A percentile compares a stretch with the other conserved stretches of the same genome.
Evolutionary conservation across 2,329 filamentous ascomycete species (phyloP).

Genomic region (Microascus cirrosus): DNA sequence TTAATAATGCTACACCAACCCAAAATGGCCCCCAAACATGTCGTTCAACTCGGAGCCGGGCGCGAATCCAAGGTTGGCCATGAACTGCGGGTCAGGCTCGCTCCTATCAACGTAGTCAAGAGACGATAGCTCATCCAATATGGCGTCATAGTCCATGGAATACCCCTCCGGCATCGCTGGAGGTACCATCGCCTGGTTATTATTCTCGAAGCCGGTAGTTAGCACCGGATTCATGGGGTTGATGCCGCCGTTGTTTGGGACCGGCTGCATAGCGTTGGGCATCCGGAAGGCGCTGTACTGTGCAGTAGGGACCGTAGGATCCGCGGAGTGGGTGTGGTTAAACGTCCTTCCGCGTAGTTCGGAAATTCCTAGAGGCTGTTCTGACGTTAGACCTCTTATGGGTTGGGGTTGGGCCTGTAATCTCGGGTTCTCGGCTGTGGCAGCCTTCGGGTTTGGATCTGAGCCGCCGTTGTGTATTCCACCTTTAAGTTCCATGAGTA

Average conservation of each 20-base stretch:
- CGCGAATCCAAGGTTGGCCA: conserved; percentile 55
- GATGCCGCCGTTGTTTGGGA: not conserved
- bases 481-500: conserved; percentile 11
- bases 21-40: conserved; percentile 27
- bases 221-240: conserved; percentile 3
- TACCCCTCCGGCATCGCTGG: conserved; percentile 8
- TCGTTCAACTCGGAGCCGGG: conserved; percentile 49
- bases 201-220: conserved; percentile 9
- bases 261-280: not conserved
- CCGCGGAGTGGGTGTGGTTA: not conserved
- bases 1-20: conserved; percentile 10
- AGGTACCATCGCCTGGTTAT: conserved; percentile 10
- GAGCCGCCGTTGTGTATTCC: not conserved
- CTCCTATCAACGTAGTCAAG: conserved; percentile 35
- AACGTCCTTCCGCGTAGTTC: not conserved
- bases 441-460: not conserved
- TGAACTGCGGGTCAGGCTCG: conserved; percentile 49
- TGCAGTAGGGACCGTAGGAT: not conserved
- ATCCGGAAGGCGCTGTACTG: not conserved
- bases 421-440: not conserved
- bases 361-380: not conserved
- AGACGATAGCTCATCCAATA: conserved; percentile 40
- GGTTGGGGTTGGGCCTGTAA: not conserved
- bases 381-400: not conserved
- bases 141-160: conserved; percentile 34